Evolutionary conservation across 2,329 filamentous ascomycete species (phyloP).

Genomic region (Helotiales sp.): DNA sequence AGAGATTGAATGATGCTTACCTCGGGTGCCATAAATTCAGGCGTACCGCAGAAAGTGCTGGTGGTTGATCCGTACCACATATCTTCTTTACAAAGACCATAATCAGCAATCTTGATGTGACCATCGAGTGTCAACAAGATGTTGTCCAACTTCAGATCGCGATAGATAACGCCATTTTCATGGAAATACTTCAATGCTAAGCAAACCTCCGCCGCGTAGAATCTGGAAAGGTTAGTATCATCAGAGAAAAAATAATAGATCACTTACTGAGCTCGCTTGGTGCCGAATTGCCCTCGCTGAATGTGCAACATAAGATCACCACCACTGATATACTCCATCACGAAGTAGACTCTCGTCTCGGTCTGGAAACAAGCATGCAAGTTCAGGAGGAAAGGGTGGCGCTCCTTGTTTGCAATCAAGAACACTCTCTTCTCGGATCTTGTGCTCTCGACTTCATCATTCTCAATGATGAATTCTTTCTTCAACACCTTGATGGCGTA

Average conservation of each 20-base stretch:
- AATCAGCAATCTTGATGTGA: slow-evolving; percentile 98
- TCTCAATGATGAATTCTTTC: slow-evolving; percentile 99
- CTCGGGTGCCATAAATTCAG: slow-evolving; percentile 99
- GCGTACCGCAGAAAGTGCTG: slow-evolving; percentile 98
- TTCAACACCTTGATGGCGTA: slow-evolving; percentile 99
- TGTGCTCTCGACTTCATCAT: slow-evolving; percentile 97
- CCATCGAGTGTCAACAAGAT: slow-evolving; percentile 93
- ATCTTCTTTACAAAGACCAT: slow-evolving; percentile 98
- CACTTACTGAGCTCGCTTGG: slow-evolving; percentile 89
- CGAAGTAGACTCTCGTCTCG: slow-evolving; percentile 96
- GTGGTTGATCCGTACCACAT: slow-evolving; percentile 99
- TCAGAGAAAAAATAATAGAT: background rate
- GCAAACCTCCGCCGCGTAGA: slow-evolving; percentile 97
- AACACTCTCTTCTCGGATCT: slow-evolving; percentile 98
- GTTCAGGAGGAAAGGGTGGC: slow-evolving; percentile 92
- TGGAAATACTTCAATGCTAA: slow-evolving; percentile 98
- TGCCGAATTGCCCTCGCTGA: slow-evolving; percentile 92
- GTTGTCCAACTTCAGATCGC: slow-evolving; percentile 79
- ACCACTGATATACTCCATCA: slow-evolving; percentile 99
- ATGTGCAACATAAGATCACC: slow-evolving; percentile 99
- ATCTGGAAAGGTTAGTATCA: slow-evolving; percentile 52
- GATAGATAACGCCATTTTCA: slow-evolving; percentile 97
- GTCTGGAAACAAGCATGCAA: slow-evolving; percentile 99
- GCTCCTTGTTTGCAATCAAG: slow-evolving; percentile 93
- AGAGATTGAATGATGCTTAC: slow-evolving; percentile 48